These are phyloP conservation scores for Margaritispora aquatica DNA, from an alignment of 495 filamentous ascomycete species.

Conservation along the genomic window DNA sequence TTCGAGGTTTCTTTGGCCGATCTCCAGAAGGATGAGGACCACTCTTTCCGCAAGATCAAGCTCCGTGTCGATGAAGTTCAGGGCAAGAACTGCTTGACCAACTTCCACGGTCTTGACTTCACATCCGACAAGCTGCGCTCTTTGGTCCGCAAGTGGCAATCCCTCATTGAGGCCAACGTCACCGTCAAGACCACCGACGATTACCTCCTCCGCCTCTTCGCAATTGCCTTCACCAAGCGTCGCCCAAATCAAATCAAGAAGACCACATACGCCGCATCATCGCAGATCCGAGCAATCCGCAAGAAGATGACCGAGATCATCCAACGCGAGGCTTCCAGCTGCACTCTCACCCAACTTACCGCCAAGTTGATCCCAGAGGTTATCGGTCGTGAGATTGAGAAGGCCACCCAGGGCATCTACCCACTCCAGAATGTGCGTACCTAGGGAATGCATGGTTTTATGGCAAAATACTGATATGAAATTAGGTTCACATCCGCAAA, in stretches of 20 bases:
- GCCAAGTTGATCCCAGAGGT: conserved; percentile 98
- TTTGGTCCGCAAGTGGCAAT: conserved; percentile 98
- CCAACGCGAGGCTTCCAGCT: conserved; percentile 86
- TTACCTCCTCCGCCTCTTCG: conserved; percentile 96
- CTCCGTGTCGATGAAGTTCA: conserved; percentile 97
- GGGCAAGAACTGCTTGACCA: conserved; percentile 99
- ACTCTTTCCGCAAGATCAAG: conserved; percentile 99
- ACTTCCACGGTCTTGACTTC: conserved; percentile 99
- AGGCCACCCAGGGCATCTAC: conserved; percentile 98
- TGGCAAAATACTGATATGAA: conserved; percentile 26
- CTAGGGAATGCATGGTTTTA: background rate
- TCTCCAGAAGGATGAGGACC: conserved; percentile 98
- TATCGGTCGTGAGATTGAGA: conserved; percentile 99
- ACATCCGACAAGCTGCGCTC: conserved; percentile 99
- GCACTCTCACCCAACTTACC: conserved; percentile 89
- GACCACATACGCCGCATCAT: conserved; percentile 94
- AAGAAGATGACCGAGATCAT: conserved; percentile 99
- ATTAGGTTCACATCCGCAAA: conserved; percentile 97
- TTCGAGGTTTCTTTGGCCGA: conserved; percentile 98
- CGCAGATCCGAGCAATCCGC: conserved; percentile 93
- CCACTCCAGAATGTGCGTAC: conserved; percentile 93
- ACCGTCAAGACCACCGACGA: conserved; percentile 99
- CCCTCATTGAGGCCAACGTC: conserved; percentile 97
- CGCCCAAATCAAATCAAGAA: conserved; percentile 99
- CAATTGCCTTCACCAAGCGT: conserved; percentile 98